A percentile compares a stretch with the other conserved stretches of the same genome.
phyloP scores from a whole-genome alignment of 2,329 filamentous ascomycete species.

The Penicillium freii region DNA sequence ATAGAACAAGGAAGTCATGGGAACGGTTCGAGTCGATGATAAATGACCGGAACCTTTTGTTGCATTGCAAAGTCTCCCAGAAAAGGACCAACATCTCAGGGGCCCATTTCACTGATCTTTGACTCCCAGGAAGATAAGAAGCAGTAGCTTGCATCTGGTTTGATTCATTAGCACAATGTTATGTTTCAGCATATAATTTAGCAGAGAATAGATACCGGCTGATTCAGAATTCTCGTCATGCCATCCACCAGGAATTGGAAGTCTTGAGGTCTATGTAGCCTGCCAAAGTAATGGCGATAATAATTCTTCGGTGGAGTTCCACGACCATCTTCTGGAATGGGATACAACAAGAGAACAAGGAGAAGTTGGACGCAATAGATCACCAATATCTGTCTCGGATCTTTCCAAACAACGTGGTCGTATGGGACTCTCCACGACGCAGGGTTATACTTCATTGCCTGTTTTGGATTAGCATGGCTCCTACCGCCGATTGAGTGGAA shows the following conservation, averaged over 20 bases:
- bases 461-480: slow-evolving; percentile 15
- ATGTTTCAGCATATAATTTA: background rate
- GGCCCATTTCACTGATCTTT: slow-evolving; percentile 77
- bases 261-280: slow-evolving; percentile 88
- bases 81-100: slow-evolving; percentile 96
- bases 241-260: slow-evolving; percentile 97
- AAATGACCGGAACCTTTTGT: slow-evolving; percentile 93
- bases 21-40: slow-evolving; percentile 93
- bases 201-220: slow-evolving; percentile 56
- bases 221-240: slow-evolving; percentile 87
- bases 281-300: slow-evolving; percentile 87
- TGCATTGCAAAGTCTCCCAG: slow-evolving; percentile 96
- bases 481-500: slow-evolving; percentile 16
- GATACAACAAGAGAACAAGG: slow-evolving; percentile 80
- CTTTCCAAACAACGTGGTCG: slow-evolving; percentile 86
- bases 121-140: slow-evolving; percentile 83
- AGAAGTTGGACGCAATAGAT: slow-evolving; percentile 90
- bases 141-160: slow-evolving; percentile 72
- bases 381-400: slow-evolving; percentile 84
- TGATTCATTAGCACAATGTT: slow-evolving; percentile 12
- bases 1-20: slow-evolving; percentile 86
- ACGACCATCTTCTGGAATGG: slow-evolving; percentile 73
- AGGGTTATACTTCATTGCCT: slow-evolving; percentile 95
- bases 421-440: slow-evolving; percentile 92
- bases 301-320: slow-evolving; percentile 75